A percentile compares a stretch with the other conserved stretches of the same genome.
Evolutionary conservation across 768 basidiomycete species (phyloP).

Genomic region (Amanita muscaria): DNA sequence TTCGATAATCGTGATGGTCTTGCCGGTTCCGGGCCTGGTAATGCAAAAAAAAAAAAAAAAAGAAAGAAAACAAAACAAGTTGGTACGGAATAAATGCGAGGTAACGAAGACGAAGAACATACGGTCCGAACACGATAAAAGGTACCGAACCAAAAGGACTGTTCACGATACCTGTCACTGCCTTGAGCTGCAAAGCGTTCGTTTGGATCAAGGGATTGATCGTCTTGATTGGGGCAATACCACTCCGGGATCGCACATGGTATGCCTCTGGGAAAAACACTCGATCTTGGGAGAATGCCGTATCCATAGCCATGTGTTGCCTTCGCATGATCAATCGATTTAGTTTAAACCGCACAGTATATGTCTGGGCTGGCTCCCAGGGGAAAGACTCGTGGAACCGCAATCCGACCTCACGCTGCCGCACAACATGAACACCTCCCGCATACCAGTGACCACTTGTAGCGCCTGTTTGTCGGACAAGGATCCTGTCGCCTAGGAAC

Average conservation of each 20-base stretch:
- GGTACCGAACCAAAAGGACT: constrained; percentile 39
- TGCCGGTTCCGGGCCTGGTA: constrained; percentile 60
- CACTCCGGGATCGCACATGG: constrained; percentile 18
- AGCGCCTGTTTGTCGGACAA: constrained; percentile 36
- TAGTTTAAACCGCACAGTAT: constrained; percentile 47
- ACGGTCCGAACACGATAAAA: constrained; percentile 59
- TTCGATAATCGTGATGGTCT: constrained; percentile 57
- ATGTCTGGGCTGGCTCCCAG: constrained; percentile 26
- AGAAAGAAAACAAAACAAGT: too few relatives aligned
- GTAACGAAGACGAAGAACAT: constrained; percentile 20
- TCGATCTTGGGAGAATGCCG: constrained; percentile 33
- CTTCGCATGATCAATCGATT: constrained; percentile 47
- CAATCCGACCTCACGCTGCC: constrained; percentile 40
- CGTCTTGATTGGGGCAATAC: constrained; percentile 15
- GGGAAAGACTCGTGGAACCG: constrained; percentile 39
- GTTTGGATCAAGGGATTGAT: constrained; percentile 35
- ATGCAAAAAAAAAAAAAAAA: too few relatives aligned
- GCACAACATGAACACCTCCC: constrained; percentile 49
- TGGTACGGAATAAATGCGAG: too few relatives aligned
- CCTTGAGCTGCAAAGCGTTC: constrained; percentile 40
- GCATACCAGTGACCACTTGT: constrained; percentile 42
- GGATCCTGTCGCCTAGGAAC: constrained; percentile 40
- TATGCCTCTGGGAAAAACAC: constrained; percentile 38
- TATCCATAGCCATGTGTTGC: constrained; percentile 51
- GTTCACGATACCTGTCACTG: constrained; percentile 38